Conservation (phyloP, 2,329 filamentous ascomycete genomes). For the Pseudonectria foliicola region DNA sequence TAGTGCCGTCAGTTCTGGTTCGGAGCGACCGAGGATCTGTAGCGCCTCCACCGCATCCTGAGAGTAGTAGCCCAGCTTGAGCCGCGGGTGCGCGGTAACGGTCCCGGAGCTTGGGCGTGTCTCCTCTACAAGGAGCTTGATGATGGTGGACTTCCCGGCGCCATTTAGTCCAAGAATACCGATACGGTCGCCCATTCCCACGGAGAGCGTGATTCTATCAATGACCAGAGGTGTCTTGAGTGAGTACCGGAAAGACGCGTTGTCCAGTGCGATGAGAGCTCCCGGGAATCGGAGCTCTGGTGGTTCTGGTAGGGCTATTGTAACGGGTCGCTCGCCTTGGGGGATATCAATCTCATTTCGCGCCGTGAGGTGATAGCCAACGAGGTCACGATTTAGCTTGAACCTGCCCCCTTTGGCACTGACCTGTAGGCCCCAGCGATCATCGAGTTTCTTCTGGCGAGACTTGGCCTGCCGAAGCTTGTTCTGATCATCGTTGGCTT, state of each 20-base stretch:
- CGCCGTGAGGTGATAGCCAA: conserved; percentile 50
- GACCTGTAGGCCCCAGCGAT: conserved; percentile 71
- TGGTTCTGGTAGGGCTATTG: conserved; percentile 53
- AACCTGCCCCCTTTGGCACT: conserved; percentile 66
- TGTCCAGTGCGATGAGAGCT: conserved; percentile 64
- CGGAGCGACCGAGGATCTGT: conserved; percentile 42
- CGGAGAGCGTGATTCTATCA: conserved; percentile 57
- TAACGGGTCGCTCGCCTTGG: conserved; percentile 50
- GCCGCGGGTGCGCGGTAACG: conserved; percentile 58
- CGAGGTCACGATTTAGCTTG: conserved; percentile 70
- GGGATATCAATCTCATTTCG: conserved; percentile 68
- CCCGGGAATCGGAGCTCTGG: conserved; percentile 69
- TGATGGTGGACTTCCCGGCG: conserved; percentile 71
- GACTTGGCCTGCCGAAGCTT: conserved; percentile 81
- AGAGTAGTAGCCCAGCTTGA: conserved; percentile 69
- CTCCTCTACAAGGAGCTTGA: conserved; percentile 61
- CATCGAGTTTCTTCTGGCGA: conserved; percentile 76
- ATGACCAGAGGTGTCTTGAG: conserved; percentile 37
- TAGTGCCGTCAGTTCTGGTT: conserved; percentile 56
- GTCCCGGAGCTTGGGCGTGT: conserved; percentile 53
- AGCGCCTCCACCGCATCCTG: conserved; percentile 71
- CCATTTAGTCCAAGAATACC: conserved; percentile 76
- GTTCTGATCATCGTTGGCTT: conserved; percentile 73
- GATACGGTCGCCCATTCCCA: conserved; percentile 66
- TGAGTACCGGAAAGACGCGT: conserved; percentile 58